Evolutionary conservation across 176 grass and related monocot species (phyloP).

Genomic region (Themeda triandra): DNA sequence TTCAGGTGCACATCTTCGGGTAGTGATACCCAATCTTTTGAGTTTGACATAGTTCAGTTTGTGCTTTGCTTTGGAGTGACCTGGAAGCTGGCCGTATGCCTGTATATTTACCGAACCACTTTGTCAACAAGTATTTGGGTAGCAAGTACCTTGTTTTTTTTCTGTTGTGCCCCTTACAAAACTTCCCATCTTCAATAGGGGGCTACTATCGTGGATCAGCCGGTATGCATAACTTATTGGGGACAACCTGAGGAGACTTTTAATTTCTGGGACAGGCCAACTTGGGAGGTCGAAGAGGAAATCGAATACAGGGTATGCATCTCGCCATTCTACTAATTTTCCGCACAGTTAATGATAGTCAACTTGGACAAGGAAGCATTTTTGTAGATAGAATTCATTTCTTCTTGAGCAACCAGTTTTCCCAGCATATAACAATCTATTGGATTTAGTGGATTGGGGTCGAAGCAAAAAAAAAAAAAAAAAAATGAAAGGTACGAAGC

Average conservation of each 20-base stretch:
- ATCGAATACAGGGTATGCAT: constrained; percentile 57
- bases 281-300: constrained; percentile 65
- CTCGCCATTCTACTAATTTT: not conserved
- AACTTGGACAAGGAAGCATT: not conserved
- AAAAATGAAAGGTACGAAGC: no score
- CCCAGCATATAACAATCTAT: not conserved
- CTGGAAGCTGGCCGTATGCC: not conserved
- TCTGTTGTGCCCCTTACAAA: not conserved
- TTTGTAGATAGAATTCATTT: not conserved
- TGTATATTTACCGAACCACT: not conserved
- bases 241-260: constrained; percentile 58
- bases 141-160: not conserved
- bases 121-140: not conserved
- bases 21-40: not conserved
- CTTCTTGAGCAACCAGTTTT: not conserved
- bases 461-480: no score
- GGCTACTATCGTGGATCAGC: constrained; percentile 96
- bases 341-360: not conserved
- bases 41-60: not conserved
- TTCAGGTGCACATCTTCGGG: not conserved
- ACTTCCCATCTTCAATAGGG: constrained; percentile 45
- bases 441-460: not conserved
- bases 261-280: constrained; percentile 76
- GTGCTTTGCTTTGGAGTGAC: not conserved
- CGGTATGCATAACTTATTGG: constrained; percentile 78